These are phyloP conservation scores for Anthostomella pinea DNA, from an alignment of 2,329 filamentous ascomycete species.

Conservation along the genomic window DNA sequence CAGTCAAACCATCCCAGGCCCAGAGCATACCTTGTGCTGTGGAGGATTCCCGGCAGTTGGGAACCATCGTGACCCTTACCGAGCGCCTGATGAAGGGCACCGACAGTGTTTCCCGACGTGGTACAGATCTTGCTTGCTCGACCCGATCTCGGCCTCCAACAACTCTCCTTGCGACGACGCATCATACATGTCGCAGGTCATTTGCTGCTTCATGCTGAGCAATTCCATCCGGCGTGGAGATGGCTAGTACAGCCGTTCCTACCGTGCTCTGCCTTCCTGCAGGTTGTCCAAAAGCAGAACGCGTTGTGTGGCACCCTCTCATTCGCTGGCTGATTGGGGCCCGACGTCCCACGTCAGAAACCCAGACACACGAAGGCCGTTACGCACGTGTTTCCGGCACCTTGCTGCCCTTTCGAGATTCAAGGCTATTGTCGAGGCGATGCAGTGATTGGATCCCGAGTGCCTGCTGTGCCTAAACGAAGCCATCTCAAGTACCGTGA, in stretches of 20 bases:
- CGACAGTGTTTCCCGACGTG: background rate
- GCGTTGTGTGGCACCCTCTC: slow-evolving; percentile 31
- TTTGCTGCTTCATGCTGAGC: slow-evolving; percentile 15
- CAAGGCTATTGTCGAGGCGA: slow-evolving; percentile 13
- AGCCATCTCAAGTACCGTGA: too few relatives aligned
- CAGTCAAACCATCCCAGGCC: too few relatives aligned
- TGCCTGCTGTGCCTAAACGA: too few relatives aligned
- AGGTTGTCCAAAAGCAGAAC: slow-evolving; percentile 27
- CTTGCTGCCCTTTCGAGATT: slow-evolving; percentile 10
- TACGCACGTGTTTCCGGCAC: slow-evolving; percentile 28
- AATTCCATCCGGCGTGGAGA: slow-evolving; percentile 20
- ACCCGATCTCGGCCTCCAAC: slow-evolving; percentile 15
- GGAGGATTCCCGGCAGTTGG: background rate
- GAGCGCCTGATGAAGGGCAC: background rate
- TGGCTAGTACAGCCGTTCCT: slow-evolving; percentile 22
- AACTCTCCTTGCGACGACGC: slow-evolving; percentile 7
- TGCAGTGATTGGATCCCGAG: slow-evolving; percentile 23
- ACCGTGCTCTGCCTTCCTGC: slow-evolving; percentile 26
- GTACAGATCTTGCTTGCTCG: background rate
- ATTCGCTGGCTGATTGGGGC: slow-evolving; percentile 30
- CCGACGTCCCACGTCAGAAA: slow-evolving; percentile 28
- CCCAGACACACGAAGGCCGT: slow-evolving; percentile 24
- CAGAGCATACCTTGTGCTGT: too few relatives aligned
- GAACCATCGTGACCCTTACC: background rate
- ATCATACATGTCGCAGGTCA: slow-evolving; percentile 10